Percentiles rank a stretch among this genome's conserved stretches.
phyloP scores from a whole-genome alignment of 257 asterid genomes.

The Nicotiana knightiana region DNA sequence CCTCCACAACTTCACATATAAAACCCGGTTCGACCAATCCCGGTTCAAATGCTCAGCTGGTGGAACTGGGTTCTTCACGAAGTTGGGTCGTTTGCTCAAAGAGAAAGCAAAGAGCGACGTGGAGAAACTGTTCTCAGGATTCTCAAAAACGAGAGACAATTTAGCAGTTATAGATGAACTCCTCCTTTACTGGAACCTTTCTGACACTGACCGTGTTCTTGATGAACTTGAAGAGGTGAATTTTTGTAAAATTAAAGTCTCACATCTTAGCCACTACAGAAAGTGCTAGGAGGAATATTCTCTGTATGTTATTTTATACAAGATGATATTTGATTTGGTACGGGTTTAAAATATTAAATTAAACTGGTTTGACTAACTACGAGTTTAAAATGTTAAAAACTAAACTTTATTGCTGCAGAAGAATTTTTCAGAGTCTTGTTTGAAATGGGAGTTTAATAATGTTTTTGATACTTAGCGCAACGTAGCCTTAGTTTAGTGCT shows the following conservation, averaged over 20 bases:
- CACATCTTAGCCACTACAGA: too few relatives aligned
- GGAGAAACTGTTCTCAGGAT: constrained; percentile 84
- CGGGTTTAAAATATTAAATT: too few relatives aligned
- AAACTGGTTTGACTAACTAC: too few relatives aligned
- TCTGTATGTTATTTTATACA: too few relatives aligned
- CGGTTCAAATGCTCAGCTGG: constrained; percentile 77
- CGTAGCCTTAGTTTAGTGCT: not conserved
- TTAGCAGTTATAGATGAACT: constrained; percentile 89
- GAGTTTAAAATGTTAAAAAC: too few relatives aligned
- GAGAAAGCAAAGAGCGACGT: constrained; percentile 93
- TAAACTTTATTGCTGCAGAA: not conserved
- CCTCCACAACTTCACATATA: constrained; percentile 20
- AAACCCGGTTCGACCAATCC: constrained; percentile 6
- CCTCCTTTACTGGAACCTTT: constrained; percentile 86
- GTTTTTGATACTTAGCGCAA: not conserved
- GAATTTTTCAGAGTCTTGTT: not conserved
- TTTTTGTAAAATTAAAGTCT: too few relatives aligned
- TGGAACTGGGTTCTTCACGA: constrained; percentile 73
- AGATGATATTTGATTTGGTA: too few relatives aligned
- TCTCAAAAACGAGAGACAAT: constrained; percentile 79
- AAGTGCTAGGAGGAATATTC: too few relatives aligned
- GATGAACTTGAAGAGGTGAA: constrained; percentile 87
- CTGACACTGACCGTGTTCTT: constrained; percentile 86
- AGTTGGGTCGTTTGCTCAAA: constrained; percentile 81
- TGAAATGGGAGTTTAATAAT: not conserved